These are phyloP conservation scores for Jatropha podagrica DNA, from an alignment of 441 rosid species.

Conservation along the genomic window DNA sequence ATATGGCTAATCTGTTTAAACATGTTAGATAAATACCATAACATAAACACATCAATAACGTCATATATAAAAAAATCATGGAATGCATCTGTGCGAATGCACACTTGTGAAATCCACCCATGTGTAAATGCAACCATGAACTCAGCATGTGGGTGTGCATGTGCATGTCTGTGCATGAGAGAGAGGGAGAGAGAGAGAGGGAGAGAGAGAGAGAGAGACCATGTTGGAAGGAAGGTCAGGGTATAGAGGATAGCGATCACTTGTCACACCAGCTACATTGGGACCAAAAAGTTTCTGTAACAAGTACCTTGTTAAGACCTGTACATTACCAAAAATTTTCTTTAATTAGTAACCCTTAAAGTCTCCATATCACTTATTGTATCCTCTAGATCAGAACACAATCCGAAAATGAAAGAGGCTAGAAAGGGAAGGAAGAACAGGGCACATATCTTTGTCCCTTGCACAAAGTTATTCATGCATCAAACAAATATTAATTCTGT, in stretches of 20 bases:
- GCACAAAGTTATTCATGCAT: too few relatives aligned
- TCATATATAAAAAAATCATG: neutral
- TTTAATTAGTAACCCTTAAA: constrained; percentile 66
- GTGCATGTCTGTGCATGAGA: neutral
- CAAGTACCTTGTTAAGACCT: constrained; percentile 78
- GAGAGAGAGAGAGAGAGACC: constrained; percentile 43
- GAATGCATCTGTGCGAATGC: neutral
- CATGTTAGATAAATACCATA: neutral
- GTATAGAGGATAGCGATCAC: constrained; percentile 54
- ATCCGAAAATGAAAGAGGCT: neutral
- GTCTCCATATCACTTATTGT: constrained; percentile 42
- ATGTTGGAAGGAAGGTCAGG: constrained; percentile 91
- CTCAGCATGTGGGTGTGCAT: neutral
- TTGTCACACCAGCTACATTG: constrained; percentile 54
- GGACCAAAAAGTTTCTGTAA: constrained; percentile 82
- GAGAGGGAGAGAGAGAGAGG: constrained; percentile 19
- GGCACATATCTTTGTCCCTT: neutral
- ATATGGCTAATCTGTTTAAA: neutral
- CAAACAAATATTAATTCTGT: neutral
- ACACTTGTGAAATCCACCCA: neutral
- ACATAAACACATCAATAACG: neutral
- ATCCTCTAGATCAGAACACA: neutral
- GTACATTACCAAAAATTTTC: constrained; percentile 61
- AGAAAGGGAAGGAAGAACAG: neutral
- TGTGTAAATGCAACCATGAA: too few relatives aligned